Conservation (phyloP, 192 early-diverging fungal genomes). For the Ambispora gerdemannii region DNA sequence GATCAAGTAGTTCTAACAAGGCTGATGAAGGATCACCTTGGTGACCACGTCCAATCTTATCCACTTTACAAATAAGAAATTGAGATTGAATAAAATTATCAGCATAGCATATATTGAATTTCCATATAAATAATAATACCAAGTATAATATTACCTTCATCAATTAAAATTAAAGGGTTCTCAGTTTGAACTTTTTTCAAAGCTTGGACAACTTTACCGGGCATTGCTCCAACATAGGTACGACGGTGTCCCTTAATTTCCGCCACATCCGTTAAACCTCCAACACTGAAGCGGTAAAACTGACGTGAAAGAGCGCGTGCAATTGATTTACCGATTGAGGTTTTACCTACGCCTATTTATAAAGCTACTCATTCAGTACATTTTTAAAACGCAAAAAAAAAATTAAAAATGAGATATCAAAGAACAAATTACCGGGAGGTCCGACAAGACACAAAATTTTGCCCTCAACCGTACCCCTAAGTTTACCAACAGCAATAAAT, state of each 20-base stretch:
- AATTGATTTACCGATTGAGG: slow-evolving; percentile 96
- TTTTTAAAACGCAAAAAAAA: neutral
- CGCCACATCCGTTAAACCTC: slow-evolving; percentile 95
- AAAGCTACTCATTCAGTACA: slow-evolving; percentile 4
- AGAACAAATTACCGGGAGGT: slow-evolving; percentile 70
- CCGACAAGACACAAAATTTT: slow-evolving; percentile 98
- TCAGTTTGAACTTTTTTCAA: slow-evolving; percentile 98
- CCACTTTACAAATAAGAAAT: slow-evolving; percentile 60
- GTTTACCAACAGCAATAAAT: slow-evolving; percentile 97
- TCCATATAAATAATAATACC: no score
- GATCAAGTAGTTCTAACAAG: slow-evolving; percentile 92
- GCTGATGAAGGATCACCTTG: slow-evolving; percentile 98
- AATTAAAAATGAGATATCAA: no score
- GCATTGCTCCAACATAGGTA: slow-evolving; percentile 99
- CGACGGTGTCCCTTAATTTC: slow-evolving; percentile 99
- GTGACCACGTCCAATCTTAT: slow-evolving; percentile 96
- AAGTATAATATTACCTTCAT: no score
- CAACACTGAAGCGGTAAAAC: slow-evolving; percentile 96
- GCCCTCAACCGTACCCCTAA: slow-evolving; percentile 94
- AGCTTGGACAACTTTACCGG: slow-evolving; percentile 98
- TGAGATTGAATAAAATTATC: neutral
- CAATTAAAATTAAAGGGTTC: slow-evolving; percentile 96
- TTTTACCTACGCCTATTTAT: slow-evolving; percentile 86
- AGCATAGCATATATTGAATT: slow-evolving; percentile 1
- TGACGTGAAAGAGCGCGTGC: slow-evolving; percentile 90